Base-by-base conservation (phyloP, 306 rosid species). In the Rosa rugosa region DNA sequence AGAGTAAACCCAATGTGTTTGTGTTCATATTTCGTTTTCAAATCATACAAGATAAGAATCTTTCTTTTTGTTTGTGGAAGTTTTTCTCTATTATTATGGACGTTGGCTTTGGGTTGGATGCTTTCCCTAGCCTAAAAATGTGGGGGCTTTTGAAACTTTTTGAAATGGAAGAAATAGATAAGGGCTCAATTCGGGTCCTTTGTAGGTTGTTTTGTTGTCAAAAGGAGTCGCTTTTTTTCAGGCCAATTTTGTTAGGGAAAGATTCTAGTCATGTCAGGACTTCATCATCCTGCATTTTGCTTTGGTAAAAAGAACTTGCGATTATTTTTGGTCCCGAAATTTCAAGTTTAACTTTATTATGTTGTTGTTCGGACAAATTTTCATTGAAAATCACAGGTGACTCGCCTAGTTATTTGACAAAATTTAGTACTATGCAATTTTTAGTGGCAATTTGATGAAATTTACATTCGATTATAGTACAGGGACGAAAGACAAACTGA, bases 11-110 rank as follows among this genome's bases (percentile, higher is more conserved):
- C 36, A 17, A 45, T 14, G 12, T 59, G 31, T 49, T 11, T 50
- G 46, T 27, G 34, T 60, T 51, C 38, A 38, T 60, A 0, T 73
- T 41, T 84, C 84, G 75, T 84, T 84, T 84, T 79, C 86, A 79
- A 81, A 59, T 50, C 71, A 47, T 77, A 72, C 75, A 77, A 82
- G 85, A 84, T 82, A 82, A 87, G 88, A 87, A 87, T 82, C 86
- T 79, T 20, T 46, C 54, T 14, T 75, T 67, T 44, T 51, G 34
- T 62, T 59, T 31, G 27, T 23, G 50, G 60, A 9, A 56, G 8
- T 3, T 11, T 59, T 59, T 23, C 11, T 22, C 45, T 62, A 17
- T 27, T 31, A 18, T 49, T 34, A 20, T 18, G 64, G 54, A 31
- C 10, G 0, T 46, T 70, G 59, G 75, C 75, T 51, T 51, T 67